A percentile compares a stretch with the other conserved stretches of the same genome.
Evolutionary conservation across 805 yeast species (phyloP).

Genomic region (Zygotorulaspora chibaensis): DNA sequence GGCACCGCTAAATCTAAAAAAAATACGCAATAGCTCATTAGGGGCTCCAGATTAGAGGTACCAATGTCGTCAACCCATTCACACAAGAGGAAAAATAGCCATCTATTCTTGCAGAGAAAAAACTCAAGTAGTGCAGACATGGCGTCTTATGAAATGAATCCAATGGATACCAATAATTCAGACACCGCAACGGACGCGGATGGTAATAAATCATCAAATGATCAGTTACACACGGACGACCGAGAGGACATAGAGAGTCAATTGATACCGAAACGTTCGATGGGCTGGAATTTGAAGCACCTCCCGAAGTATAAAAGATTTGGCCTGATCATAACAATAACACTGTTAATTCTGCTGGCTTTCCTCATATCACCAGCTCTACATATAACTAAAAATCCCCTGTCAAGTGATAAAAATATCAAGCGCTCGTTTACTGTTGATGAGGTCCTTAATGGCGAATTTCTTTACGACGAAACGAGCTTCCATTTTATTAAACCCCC

Average conservation of each 20-base stretch:
- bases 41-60: neutral
- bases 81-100: conserved; percentile 32
- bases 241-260: conserved; percentile 4
- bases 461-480: conserved; percentile 19
- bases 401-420: neutral
- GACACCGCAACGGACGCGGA: neutral
- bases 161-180: neutral
- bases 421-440: conserved; percentile 7
- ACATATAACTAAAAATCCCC: neutral
- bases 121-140: conserved; percentile 25
- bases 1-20: too few relatives aligned
- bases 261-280: neutral
- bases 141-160: conserved; percentile 10
- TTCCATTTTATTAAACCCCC: conserved; percentile 31
- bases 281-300: conserved; percentile 1
- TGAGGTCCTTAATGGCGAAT: conserved; percentile 25
- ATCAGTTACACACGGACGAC: neutral
- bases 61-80: conserved; percentile 13
- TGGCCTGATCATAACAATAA: neutral
- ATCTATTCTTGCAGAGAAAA: conserved; percentile 26
- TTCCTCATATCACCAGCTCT: conserved; percentile 3
- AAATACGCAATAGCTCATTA: too few relatives aligned
- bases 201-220: neutral
- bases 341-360: neutral
- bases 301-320: neutral